Base-by-base conservation (phyloP, 75 land plant genomes). In the Sequoia sempervirens region DNA sequence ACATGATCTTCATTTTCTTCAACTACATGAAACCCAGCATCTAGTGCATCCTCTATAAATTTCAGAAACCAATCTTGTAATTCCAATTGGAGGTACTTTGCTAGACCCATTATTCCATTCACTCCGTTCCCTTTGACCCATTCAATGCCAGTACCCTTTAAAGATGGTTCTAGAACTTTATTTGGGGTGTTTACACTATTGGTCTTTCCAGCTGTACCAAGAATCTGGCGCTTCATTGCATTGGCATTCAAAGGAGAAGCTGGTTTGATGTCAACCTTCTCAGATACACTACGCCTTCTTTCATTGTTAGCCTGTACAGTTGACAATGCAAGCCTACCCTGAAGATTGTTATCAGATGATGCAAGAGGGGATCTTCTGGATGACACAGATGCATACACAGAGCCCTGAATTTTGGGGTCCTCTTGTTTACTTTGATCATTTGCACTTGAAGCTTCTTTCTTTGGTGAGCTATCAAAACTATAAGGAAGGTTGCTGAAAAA, bases 31-130 rank as follows among this genome's bases (percentile, higher is more conserved):
- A 92, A 95, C 15, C 99, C 99, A 18, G 91, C 87, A 52, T 94
- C 92, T 46, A 97, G 74, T 23, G 96, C 93, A 30, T 92, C 93
- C 85, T 95, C 99, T 41, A 97, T 90, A 83, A 91, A 97, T 53
- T 89, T 86, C 32, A 95, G 46, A 79, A 97, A 97, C 99, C 99
- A 97, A 13, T 66, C 85, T 88, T 96, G 90, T 85, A 94, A 90
- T 75, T 97, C 99, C 26, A 40, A 46, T n/a, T 87, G 88, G 53
- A 94, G 83, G 61, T 84, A 84, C 84, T 69, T 85, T 1, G 88
- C 96, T n/a, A 97, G 87, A 20, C 90, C 93, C 5, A 85, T 68
- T 13, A 91, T 91, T 79, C 92, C 94, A 81, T 69, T 82, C 84
- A 95, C 74, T 80, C 91, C 93, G 10, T 74, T 37, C 2, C 92